Conservation (phyloP, 345 rosid species). For the Acer saccharum region DNA sequence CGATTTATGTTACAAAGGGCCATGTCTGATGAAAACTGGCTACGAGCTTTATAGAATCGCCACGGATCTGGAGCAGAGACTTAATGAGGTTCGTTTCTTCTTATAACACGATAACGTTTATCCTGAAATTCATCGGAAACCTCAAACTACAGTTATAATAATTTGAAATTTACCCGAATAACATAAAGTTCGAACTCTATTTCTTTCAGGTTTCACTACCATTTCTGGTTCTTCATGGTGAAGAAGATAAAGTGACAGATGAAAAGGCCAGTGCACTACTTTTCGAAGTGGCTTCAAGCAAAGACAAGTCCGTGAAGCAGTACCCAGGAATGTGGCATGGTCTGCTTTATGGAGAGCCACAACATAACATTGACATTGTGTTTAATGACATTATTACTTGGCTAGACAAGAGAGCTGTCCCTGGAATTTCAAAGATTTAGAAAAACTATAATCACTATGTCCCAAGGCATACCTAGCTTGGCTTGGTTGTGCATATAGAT, state of each 20-base stretch:
- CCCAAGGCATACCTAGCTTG: too few relatives aligned
- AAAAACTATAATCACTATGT: neutral
- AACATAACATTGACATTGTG: conserved; percentile 50
- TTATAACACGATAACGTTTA: too few relatives aligned
- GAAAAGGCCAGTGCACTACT: conserved; percentile 53
- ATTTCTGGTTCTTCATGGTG: conserved; percentile 76
- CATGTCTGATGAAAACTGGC: conserved; percentile 75
- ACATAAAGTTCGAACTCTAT: neutral
- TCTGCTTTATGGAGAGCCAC: conserved; percentile 67
- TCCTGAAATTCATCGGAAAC: too few relatives aligned
- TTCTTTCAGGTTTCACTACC: conserved; percentile 56
- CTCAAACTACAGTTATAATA: too few relatives aligned
- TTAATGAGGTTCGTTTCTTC: conserved; percentile 43
- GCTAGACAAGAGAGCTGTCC: conserved; percentile 44
- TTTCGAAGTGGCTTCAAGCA: conserved; percentile 51
- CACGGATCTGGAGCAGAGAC: conserved; percentile 63
- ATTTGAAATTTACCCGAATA: too few relatives aligned
- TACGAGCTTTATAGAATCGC: conserved; percentile 52
- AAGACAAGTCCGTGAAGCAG: conserved; percentile 72
- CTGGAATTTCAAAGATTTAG: too few relatives aligned
- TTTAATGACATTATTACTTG: conserved; percentile 63
- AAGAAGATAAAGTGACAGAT: conserved; percentile 75
- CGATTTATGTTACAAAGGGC: conserved; percentile 75
- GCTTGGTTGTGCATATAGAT: neutral
- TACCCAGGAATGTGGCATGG: conserved; percentile 96